phyloP scores from a whole-genome alignment of 139 green algal genomes.

The Pseudopediastrum boryanum region DNA sequence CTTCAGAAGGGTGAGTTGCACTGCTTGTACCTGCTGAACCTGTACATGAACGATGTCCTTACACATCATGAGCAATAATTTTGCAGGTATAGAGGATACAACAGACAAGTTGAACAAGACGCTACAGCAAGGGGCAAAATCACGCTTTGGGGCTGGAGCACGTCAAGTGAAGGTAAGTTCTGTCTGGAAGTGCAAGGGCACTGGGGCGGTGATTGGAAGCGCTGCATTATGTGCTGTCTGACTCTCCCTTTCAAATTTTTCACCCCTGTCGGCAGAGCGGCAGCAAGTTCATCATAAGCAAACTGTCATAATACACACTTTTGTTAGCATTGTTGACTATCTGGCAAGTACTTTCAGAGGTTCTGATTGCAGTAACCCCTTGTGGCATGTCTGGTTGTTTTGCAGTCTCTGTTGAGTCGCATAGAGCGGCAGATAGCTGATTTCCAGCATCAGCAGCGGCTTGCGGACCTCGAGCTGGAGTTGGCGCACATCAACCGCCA shows the following conservation, averaged over 20 bases:
- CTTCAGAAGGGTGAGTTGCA: constrained; percentile 12
- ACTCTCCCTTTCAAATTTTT: too few relatives aligned
- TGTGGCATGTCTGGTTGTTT: neutral
- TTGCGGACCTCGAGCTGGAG: constrained; percentile 29
- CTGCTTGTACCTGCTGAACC: neutral
- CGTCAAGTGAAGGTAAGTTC: constrained; percentile 1
- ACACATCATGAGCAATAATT: neutral
- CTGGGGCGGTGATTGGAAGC: neutral
- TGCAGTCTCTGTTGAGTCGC: constrained; percentile 39
- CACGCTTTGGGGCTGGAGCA: constrained; percentile 9
- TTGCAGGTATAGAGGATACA: constrained; percentile 24
- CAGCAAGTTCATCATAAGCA: neutral
- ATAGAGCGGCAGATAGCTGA: constrained; percentile 37
- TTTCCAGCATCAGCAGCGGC: constrained; percentile 33
- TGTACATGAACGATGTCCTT: neutral
- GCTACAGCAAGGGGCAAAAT: constrained; percentile 16
- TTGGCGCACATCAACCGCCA: constrained; percentile 40
- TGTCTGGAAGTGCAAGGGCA: neutral
- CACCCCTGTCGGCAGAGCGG: too few relatives aligned
- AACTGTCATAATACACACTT: neutral
- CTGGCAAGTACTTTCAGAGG: neutral
- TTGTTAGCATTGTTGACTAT: neutral
- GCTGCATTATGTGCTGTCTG: too few relatives aligned
- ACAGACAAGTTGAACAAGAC: neutral
- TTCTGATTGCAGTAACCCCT: neutral